phyloP scores from a whole-genome alignment of 768 basidiomycete genomes.

The Phanerochaete sordida region DNA sequence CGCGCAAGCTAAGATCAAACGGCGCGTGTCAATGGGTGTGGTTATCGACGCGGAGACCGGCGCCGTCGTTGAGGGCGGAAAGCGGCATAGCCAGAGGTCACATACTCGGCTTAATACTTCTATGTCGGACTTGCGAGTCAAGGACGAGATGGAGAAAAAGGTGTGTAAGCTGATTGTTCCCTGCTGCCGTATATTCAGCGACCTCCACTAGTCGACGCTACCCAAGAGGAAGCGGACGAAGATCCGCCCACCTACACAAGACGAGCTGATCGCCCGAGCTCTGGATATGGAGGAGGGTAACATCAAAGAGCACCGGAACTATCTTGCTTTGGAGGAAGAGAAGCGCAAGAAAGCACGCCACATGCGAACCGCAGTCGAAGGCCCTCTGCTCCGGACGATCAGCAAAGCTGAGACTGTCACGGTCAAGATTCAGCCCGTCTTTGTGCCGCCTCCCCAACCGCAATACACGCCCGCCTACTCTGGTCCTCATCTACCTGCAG shows the following conservation, averaged over 20 bases:
- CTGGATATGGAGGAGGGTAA: constrained; percentile 88
- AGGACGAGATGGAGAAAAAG: constrained; percentile 60
- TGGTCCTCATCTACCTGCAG: neutral
- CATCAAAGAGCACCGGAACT: constrained; percentile 71
- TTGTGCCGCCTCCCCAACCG: constrained; percentile 5
- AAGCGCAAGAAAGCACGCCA: constrained; percentile 67
- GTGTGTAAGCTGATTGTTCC: constrained; percentile 27
- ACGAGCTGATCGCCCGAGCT: constrained; percentile 79
- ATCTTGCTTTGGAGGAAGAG: constrained; percentile 78
- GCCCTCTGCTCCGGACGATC: constrained; percentile 69
- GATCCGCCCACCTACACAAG: constrained; percentile 62
- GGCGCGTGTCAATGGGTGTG: constrained; percentile 53
- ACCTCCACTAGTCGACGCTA: constrained; percentile 31
- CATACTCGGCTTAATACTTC: constrained; percentile 72
- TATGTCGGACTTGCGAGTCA: constrained; percentile 61
- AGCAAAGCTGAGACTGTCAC: constrained; percentile 60
- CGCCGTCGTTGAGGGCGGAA: constrained; percentile 41
- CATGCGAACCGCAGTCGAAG: constrained; percentile 57
- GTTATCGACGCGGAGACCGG: constrained; percentile 60
- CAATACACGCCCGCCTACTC: neutral
- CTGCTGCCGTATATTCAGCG: neutral
- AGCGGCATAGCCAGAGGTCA: constrained; percentile 38
- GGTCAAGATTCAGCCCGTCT: constrained; percentile 31
- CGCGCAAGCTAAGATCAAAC: constrained; percentile 29
- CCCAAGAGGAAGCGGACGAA: constrained; percentile 60